Evolutionary conservation across 2,329 filamentous ascomycete genomes (phyloP), one percentile per base, ranked within the genome.

Genomic region (Phoma sp.): DNA sequence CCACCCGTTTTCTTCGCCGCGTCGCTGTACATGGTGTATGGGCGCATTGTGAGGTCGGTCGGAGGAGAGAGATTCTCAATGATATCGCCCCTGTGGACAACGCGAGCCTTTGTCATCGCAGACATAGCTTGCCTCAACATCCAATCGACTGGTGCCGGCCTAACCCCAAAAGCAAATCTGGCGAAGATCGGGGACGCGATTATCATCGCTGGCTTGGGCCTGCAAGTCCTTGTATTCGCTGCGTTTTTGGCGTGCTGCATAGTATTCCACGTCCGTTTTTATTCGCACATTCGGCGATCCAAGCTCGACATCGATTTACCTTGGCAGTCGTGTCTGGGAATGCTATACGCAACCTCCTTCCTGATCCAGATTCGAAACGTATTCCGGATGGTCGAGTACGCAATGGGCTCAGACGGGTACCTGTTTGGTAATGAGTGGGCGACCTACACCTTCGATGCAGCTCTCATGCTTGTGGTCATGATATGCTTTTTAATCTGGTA

Each of bases 191-290:
- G 14, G 4, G 36, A 38, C 13, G 32, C 32, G 1, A 33, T 33
- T 1, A 77, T 86, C n/a, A 66, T 86, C 7, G 78, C 56, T 1
- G 84, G 85, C 0, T 70, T 88, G 2, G 64, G 79, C 25, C 63
- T 85, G n/a, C 85, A 87, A 63, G 73, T 87, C n/a, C 30, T 82
- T 32, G 76, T 82, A 43, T 86, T 87, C 57, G 76, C 75, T n/a
- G 64, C 84, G 10, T 87, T 87, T 61, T 65, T 82, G 39, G 50
- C 77, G 18, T 77, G 77, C 2, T 76, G 80, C 0, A 50, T 77
- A 7, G 47, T 81, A 1, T 84, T 85, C 64, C 78, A 86, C 58
- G 36, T 57, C 4, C 72, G 77, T 4, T 74, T 81, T 27, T 48
- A 42, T 0, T 62, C 55, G 7, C 39, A 60, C 10, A 72, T 74